Evolutionary conservation across 2,329 filamentous ascomycete genomes (phyloP).

Genomic region (Pyrenochaeta sp.): DNA sequence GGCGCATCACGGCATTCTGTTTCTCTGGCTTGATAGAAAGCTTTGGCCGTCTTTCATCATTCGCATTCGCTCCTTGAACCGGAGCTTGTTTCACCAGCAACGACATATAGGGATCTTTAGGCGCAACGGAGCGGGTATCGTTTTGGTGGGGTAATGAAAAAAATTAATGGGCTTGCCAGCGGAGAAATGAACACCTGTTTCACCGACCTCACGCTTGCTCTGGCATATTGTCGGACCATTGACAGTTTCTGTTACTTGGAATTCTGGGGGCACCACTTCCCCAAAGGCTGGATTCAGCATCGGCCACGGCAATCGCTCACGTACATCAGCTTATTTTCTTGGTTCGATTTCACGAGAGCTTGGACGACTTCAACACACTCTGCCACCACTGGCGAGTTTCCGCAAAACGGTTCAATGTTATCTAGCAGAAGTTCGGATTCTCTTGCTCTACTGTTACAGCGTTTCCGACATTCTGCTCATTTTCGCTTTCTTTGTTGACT

Average conservation of each 20-base stretch:
- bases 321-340: not conserved
- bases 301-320: not conserved
- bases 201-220: not conserved
- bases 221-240: not conserved
- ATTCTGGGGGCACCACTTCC: not conserved
- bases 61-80: not conserved
- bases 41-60: constrained; percentile 6
- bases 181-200: not conserved
- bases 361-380: not conserved
- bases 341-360: not conserved
- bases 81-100: not conserved
- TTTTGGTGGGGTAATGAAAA: not conserved
- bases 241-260: not conserved
- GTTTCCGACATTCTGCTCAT: constrained; percentile 3
- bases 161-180: not conserved
- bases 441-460: constrained; percentile 3
- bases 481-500: constrained; percentile 4
- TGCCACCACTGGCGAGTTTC: not conserved
- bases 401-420: not conserved
- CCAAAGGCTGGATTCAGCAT: not conserved
- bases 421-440: not conserved
- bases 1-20: constrained; percentile 3
- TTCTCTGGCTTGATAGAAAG: constrained; percentile 2
- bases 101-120: not conserved
- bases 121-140: not conserved